Conservation (phyloP, 331 rosid genomes). For the Saraca asoca region DNA sequence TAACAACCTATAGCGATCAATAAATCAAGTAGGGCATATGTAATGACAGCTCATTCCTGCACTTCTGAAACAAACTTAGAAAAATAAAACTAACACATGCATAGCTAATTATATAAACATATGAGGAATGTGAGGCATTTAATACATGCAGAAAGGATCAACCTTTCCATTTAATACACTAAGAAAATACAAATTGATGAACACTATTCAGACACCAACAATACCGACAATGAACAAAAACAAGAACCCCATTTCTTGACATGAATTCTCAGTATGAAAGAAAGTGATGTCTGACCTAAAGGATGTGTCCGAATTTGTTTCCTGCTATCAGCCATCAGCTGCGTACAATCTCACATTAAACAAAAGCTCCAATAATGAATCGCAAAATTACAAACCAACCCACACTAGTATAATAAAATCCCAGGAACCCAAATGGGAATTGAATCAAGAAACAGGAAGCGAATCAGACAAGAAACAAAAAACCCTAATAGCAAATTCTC, state of each 20-base stretch:
- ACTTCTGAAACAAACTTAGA: conserved; percentile 2
- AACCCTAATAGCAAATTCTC: background rate
- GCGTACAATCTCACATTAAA: conserved; percentile 29
- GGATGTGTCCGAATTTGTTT: conserved; percentile 42
- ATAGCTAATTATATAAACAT: background rate
- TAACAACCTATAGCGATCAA: background rate
- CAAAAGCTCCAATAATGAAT: background rate
- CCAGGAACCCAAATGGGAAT: background rate
- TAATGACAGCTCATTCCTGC: background rate
- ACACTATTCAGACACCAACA: background rate
- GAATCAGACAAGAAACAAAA: background rate
- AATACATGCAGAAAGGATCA: conserved; percentile 6
- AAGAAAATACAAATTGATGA: conserved; percentile 1
- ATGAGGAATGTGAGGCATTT: background rate
- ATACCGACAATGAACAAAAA: background rate
- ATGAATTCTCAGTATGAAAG: background rate
- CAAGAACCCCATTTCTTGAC: background rate
- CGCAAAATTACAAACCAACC: background rate
- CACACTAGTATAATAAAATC: background rate
- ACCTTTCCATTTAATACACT: background rate
- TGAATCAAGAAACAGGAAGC: background rate
- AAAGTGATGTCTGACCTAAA: conserved; percentile 43
- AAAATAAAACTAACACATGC: conserved; percentile 7
- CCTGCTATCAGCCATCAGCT: conserved; percentile 50
- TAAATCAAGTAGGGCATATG: background rate